A percentile compares a stretch with the other conserved stretches of the same genome.
Conservation (phyloP, 176 grass and related monocot species). For the Oryza australiensis region DNA sequence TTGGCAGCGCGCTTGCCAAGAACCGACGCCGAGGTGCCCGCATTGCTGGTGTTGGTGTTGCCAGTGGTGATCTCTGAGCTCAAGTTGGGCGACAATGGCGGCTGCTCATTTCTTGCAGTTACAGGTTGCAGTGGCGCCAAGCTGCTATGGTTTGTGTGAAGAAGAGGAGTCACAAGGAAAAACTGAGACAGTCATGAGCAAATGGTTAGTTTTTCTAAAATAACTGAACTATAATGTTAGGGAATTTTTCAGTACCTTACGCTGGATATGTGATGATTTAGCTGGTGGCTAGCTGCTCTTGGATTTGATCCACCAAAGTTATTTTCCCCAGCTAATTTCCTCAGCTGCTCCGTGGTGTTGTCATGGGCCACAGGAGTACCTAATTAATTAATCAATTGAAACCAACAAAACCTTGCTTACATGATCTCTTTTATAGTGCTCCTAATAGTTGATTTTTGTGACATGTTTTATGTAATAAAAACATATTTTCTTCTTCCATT, state of each 20-base stretch:
- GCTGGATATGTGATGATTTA: conserved; percentile 2
- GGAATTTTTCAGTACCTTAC: conserved; percentile 1
- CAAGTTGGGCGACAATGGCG: not conserved
- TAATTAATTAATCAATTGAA: not conserved
- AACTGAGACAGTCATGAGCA: not conserved
- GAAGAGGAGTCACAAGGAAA: not conserved
- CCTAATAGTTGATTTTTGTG: no score
- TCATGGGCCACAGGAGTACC: not conserved
- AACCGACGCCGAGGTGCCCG: not conserved
- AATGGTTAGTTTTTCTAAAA: not conserved
- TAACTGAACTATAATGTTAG: not conserved
- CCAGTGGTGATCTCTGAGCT: not conserved
- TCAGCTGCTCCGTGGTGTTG: not conserved
- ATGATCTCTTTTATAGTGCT: no score
- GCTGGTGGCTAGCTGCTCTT: not conserved
- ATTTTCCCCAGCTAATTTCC: not conserved
- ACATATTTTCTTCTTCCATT: no score
- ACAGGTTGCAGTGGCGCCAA: not conserved
- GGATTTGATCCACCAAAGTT: not conserved
- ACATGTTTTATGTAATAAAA: no score
- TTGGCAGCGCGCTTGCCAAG: not conserved
- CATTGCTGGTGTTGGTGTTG: not conserved
- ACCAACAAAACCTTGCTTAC: not conserved
- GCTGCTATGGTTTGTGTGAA: not conserved
- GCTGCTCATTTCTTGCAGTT: not conserved